Base-by-base conservation (phyloP, 805 yeast genomes). In the Nakazawaea wyomingensis region DNA sequence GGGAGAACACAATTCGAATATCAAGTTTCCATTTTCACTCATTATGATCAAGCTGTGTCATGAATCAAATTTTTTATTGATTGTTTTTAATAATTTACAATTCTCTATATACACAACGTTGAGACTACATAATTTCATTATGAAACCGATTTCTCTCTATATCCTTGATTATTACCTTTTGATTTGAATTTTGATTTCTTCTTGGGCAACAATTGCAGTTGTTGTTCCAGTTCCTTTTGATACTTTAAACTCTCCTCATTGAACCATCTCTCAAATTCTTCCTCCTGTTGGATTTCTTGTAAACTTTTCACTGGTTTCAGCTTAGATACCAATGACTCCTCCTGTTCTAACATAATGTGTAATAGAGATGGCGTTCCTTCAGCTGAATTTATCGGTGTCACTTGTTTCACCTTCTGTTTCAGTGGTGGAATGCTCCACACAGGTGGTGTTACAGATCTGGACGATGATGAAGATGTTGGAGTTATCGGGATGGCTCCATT, bases 231-330 rank as follows among this genome's bases (percentile, higher is more conserved):
- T 43, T 65, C 65, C 20, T 54, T 54, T 55, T 83, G 91, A 6
- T 82, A 83, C 40, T 73, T 68, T n/a, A 68, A 68, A 43, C 87
- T 72, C 54, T 89, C 96, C 50, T 76, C 79, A 29, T 76, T 83
- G 90, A 95, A 89, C 96, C 96, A 89, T 47, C 66, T 72, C 22
- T 82, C 89, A 65, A 89, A 89, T 55, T 82, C 88, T 54, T 85
- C 86, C 49, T 89, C 96, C 50, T 81, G 82, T 55, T 81, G 82
- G 36, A 84, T 74, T 45, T 89, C 96, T 36, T 76, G 80, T 34
- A 85, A 59, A 1, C 85, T 69, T 43, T 68, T 68, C 10, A 60
- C 49, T 22, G 60, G 60, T 1, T 48, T 48, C 7, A 9, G 10
- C 14, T 24, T 14, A 9, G 38, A 30, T 10, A 7, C 6, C 21